phyloP scores from a whole-genome alignment of 2,329 filamentous ascomycete species.

The Hymenoscyphus repandus region DNA sequence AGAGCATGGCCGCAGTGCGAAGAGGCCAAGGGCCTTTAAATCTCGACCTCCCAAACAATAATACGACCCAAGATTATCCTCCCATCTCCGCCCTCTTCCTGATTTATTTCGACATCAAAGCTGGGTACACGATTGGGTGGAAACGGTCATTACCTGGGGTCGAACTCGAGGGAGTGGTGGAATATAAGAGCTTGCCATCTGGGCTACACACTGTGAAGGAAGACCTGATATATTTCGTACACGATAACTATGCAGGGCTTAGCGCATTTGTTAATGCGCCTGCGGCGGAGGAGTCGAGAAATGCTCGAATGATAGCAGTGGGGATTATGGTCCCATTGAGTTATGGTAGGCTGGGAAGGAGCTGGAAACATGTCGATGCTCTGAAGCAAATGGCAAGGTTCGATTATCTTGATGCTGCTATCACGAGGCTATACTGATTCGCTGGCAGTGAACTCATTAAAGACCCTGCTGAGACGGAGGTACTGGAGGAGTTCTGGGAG shows the following conservation, averaged over 20 bases:
- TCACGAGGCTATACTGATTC: slow-evolving; percentile 19
- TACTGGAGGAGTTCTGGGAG: slow-evolving; percentile 79
- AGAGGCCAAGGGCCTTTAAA: slow-evolving; percentile 31
- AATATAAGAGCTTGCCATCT: slow-evolving; percentile 94
- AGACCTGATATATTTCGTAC: slow-evolving; percentile 92
- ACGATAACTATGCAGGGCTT: slow-evolving; percentile 76
- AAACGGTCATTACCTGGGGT: slow-evolving; percentile 66
- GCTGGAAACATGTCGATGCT: slow-evolving; percentile 78
- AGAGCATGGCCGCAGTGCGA: slow-evolving; percentile 28
- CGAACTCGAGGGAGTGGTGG: slow-evolving; percentile 78
- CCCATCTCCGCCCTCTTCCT: slow-evolving; percentile 76
- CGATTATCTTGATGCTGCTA: neutral
- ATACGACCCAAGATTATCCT: slow-evolving; percentile 42
- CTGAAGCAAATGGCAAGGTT: slow-evolving; percentile 72
- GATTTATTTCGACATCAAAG: slow-evolving; percentile 88
- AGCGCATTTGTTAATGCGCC: slow-evolving; percentile 87
- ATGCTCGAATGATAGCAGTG: slow-evolving; percentile 89
- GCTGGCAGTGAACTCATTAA: slow-evolving; percentile 52
- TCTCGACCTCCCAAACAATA: slow-evolving; percentile 24
- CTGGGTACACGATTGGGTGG: slow-evolving; percentile 89
- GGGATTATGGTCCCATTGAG: slow-evolving; percentile 83
- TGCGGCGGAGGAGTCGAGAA: slow-evolving; percentile 71
- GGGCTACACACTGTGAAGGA: slow-evolving; percentile 83
- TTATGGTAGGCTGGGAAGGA: slow-evolving; percentile 77
- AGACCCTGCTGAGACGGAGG: slow-evolving; percentile 55